Conservation (phyloP, 2,329 filamentous ascomycete species). For the Xylaria sp. region DNA sequence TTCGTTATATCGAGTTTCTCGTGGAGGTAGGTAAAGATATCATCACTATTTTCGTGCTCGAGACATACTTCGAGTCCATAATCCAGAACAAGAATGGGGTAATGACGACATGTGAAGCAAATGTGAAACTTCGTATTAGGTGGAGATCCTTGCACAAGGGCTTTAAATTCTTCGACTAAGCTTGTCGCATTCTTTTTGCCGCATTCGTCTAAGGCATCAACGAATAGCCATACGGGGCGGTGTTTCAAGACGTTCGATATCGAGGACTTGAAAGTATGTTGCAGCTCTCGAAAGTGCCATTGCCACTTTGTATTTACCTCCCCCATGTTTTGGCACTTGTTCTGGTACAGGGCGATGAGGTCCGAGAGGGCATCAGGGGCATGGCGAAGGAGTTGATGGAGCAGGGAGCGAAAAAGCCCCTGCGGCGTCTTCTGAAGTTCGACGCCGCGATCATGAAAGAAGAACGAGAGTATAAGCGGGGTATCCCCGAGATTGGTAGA, state of each 20-base stretch:
- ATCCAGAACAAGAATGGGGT: background rate
- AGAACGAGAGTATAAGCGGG: background rate
- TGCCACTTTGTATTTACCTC: background rate
- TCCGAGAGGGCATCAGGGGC: background rate
- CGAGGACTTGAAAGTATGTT: background rate
- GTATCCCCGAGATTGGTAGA: background rate
- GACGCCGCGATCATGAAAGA: conserved; percentile 3
- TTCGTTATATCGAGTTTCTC: background rate
- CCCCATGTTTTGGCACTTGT: background rate
- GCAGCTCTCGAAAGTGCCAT: background rate
- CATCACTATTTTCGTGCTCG: background rate
- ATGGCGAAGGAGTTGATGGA: background rate
- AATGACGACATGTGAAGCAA: conserved; percentile 7
- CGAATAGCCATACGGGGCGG: background rate
- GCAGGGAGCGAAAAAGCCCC: background rate
- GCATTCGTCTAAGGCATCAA: conserved; percentile 2
- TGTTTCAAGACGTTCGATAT: background rate
- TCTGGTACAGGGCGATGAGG: background rate
- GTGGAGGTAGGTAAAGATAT: background rate
- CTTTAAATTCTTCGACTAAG: background rate
- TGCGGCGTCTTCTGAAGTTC: background rate
- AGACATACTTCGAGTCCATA: background rate
- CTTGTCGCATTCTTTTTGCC: background rate
- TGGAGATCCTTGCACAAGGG: background rate
- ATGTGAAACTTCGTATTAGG: background rate